These are phyloP conservation scores for Malbranchea cinnamomea DNA, from an alignment of 2,329 filamentous ascomycete genomes.

Conservation along the genomic window DNA sequence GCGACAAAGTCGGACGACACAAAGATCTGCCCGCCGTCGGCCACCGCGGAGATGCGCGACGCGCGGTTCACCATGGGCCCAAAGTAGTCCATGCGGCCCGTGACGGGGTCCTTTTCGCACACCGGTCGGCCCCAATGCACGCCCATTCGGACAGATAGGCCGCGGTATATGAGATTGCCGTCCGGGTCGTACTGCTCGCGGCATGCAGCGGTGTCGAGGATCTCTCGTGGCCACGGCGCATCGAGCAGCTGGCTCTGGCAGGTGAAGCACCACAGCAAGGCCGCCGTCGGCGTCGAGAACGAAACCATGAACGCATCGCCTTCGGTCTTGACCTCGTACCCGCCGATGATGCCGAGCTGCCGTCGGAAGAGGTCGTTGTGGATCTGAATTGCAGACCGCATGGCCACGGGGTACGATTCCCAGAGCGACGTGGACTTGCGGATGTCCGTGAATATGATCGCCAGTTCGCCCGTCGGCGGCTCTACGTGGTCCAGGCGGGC, in stretches of 20 bases:
- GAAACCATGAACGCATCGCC: constrained; percentile 99
- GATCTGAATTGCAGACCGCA: constrained; percentile 91
- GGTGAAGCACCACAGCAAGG: constrained; percentile 89
- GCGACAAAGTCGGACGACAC: constrained; percentile 95
- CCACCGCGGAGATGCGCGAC: constrained; percentile 81
- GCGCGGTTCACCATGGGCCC: constrained; percentile 98
- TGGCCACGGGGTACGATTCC: constrained; percentile 89
- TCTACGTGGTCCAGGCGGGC: constrained; percentile 83
- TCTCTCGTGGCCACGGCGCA: constrained; percentile 84
- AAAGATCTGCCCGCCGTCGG: constrained; percentile 91
- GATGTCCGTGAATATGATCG: constrained; percentile 96
- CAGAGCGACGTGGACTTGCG: constrained; percentile 94
- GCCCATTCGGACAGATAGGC: constrained; percentile 91
- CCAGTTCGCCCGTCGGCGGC: constrained; percentile 76
- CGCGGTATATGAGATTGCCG: constrained; percentile 79
- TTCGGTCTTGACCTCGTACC: constrained; percentile 99
- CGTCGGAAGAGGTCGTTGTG: constrained; percentile 96
- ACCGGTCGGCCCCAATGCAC: constrained; percentile 92
- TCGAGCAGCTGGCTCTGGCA: constrained; percentile 80
- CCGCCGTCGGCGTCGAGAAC: constrained; percentile 89
- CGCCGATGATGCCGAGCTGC: constrained; percentile 82
- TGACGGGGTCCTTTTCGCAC: constrained; percentile 90
- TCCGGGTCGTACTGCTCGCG: constrained; percentile 72
- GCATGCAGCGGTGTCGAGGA: constrained; percentile 72
- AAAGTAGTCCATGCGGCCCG: constrained; percentile 97